Base-by-base conservation (phyloP, 148 eudicot species). In the Spergularia marina region DNA sequence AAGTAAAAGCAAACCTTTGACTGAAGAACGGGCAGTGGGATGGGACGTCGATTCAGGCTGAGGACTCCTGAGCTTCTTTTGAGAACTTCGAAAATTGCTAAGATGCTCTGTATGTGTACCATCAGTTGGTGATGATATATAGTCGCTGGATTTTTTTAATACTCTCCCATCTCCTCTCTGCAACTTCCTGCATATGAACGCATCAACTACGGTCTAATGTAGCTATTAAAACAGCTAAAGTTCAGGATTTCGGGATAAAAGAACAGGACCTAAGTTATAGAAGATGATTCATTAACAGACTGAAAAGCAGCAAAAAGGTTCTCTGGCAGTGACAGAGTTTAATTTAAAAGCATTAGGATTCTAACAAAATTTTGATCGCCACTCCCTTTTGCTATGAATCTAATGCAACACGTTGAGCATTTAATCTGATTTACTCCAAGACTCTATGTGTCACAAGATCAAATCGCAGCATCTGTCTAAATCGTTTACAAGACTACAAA, bases 161-260 rank as follows among this genome's bases (percentile, higher is more conserved):
- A 74, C 66, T 52, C 73, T 78, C 79, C 65, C 82, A 36, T 70
- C 75, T 18, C 40, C 59, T 81, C 72, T 83, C 51, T 57, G n/a
- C 30, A 86, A 65, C 14, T 79, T 89, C 81, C 94, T 94, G 85
- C 80, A 81, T 16, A 77, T 10, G 53, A 34, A 68, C 30, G 67
- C 36, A 30, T 30, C 36, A 30, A 30, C 36, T 30, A 30, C 36
- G 2, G 36, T 30, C 36, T 30, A 30, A 30, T 30, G 36, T 30
- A 30, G 36, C 1, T 30, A 30, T 30, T 30, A 30, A 30, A 30
- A 30, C 1, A 30, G 36, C 36, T 30, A 30, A 2, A 30, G 36
- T 30, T 30, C 36, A 30, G 36, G 4, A 30, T 30, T 30, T 30
- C 36, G 36, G 36, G 36, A 30, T 30, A 30, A 30, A 30, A 30